A percentile compares a stretch with the other conserved stretches of the same genome.
These are phyloP conservation scores for Lactuca saligna DNA, from an alignment of 129 eudicot genomes.

Conservation along the genomic window DNA sequence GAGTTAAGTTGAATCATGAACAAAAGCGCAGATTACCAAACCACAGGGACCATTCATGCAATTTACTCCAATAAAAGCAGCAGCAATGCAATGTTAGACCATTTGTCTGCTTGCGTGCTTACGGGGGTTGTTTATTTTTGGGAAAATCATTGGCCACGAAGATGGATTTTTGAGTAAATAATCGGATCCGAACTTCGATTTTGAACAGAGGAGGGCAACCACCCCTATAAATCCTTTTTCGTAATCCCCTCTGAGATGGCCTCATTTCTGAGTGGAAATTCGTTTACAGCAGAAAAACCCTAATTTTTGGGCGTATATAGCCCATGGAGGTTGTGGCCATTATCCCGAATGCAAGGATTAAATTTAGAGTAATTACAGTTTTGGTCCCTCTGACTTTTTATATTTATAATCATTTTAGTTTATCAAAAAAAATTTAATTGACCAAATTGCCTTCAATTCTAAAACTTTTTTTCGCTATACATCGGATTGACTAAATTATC, in stretches of 20 bases:
- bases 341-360: too few relatives aligned
- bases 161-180: not conserved
- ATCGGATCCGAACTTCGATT: not conserved
- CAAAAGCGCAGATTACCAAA: not conserved
- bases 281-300: not conserved
- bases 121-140: not conserved
- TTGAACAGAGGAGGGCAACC: conserved; percentile 11
- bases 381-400: too few relatives aligned
- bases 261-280: conserved; percentile 3
- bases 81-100: too few relatives aligned
- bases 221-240: not conserved
- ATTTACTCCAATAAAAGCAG: not conserved
- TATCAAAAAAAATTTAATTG: too few relatives aligned
- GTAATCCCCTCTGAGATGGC: conserved; percentile 2
- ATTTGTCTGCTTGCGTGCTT: too few relatives aligned
- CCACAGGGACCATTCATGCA: not conserved
- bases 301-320: not conserved
- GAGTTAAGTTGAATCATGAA: too few relatives aligned
- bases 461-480: too few relatives aligned
- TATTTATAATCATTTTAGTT: too few relatives aligned
- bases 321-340: too few relatives aligned
- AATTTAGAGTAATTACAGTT: too few relatives aligned
- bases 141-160: conserved; percentile 7
- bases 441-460: too few relatives aligned
- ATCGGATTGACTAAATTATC: too few relatives aligned